Evolutionary conservation across 345 rosid genomes (phyloP).

Genomic region (Kandelia obovata): DNA sequence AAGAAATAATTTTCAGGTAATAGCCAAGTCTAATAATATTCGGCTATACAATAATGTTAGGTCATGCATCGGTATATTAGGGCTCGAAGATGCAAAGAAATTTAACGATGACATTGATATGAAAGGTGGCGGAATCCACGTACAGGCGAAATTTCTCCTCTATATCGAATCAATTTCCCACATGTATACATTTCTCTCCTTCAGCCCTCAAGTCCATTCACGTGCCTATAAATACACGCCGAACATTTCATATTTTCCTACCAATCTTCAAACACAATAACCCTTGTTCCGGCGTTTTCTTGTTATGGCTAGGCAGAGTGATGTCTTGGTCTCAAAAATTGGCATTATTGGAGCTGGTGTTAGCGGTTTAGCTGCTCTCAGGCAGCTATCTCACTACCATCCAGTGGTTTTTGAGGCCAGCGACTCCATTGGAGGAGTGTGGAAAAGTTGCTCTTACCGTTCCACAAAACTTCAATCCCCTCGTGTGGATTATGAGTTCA

Average conservation of each 20-base stretch:
- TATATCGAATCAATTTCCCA: constrained; percentile 3
- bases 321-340: constrained; percentile 41
- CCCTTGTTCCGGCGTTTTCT: too few relatives aligned
- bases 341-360: constrained; percentile 90
- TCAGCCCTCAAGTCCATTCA: constrained; percentile 15
- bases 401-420: constrained; percentile 78
- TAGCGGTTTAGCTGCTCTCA: constrained; percentile 78
- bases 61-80: neutral
- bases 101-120: neutral
- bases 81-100: constrained; percentile 29
- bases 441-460: constrained; percentile 69
- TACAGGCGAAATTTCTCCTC: constrained; percentile 13
- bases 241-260: neutral
- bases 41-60: neutral
- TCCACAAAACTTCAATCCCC: constrained; percentile 81
- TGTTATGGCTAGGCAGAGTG: constrained; percentile 26
- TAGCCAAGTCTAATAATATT: too few relatives aligned
- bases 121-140: neutral
- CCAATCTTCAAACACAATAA: neutral
- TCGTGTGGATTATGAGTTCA: constrained; percentile 68
- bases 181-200: neutral
- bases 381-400: constrained; percentile 58
- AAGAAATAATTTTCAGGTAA: neutral
- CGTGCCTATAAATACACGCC: constrained; percentile 36
- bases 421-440: constrained; percentile 80